Conservation (phyloP, 306 rosid genomes). For the Astragalus membranaceus region DNA sequence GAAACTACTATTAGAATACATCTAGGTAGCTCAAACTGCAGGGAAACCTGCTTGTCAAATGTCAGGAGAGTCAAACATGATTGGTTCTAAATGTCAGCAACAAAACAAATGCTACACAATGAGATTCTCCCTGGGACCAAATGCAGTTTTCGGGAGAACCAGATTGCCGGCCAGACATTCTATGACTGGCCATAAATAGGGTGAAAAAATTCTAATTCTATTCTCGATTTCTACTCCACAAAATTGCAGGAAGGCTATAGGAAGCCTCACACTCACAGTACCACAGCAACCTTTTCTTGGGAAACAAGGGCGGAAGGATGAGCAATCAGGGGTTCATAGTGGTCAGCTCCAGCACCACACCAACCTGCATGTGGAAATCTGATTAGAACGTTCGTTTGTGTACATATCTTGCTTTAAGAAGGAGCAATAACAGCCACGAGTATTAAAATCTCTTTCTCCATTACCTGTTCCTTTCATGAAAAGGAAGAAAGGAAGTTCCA, state of each 20-base stretch:
- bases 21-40: slow-evolving; percentile 43
- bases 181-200: slow-evolving; percentile 24
- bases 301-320: slow-evolving; percentile 60
- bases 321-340: slow-evolving; percentile 92
- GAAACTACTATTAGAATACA: slow-evolving; percentile 34
- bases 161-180: slow-evolving; percentile 32
- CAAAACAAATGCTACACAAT: slow-evolving; percentile 43
- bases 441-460: background rate
- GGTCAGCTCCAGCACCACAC: slow-evolving; percentile 99
- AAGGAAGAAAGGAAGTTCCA: slow-evolving; percentile 83
- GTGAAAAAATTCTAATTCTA: slow-evolving; percentile 36
- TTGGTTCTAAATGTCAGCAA: slow-evolving; percentile 42
- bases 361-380: slow-evolving; percentile 52
- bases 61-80: slow-evolving; percentile 37
- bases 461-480: slow-evolving; percentile 99
- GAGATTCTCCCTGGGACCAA: slow-evolving; percentile 28
- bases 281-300: slow-evolving; percentile 86
- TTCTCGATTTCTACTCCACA: slow-evolving; percentile 54
- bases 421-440: too few relatives aligned
- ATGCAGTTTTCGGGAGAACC: slow-evolving; percentile 27
- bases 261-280: slow-evolving; percentile 68
- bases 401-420: too few relatives aligned
- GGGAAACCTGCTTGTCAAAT: slow-evolving; percentile 34
- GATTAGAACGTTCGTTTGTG: background rate
- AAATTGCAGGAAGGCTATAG: slow-evolving; percentile 54